Base-by-base conservation (phyloP, 176 grass and related monocot genomes). In the Secale cereale region DNA sequence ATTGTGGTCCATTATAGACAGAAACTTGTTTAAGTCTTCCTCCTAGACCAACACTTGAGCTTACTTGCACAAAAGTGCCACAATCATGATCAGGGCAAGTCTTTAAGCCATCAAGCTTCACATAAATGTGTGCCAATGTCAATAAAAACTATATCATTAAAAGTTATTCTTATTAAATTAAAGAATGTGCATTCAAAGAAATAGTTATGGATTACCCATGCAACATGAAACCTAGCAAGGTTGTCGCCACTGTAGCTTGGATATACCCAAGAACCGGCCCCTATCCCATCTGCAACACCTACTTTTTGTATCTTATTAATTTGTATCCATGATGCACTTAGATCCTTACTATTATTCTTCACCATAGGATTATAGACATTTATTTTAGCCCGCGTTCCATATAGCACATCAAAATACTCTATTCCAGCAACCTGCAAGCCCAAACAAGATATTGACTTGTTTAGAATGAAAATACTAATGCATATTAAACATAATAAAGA, bases 1-100 rank as follows among this genome's bases (percentile, higher is more conserved):
- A 54, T 33, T 84, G 81, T 22, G 14, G 62, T 78, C 81, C 81
- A 45, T 70, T 26, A 30, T 60, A 79, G 8, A 59, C 2, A 30
- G 81, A 88, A 79, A 84, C 15, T 0, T 81, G 81, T 3, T 16
- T 2, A 32, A 84, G 1, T 79, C 46, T 74, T 33, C 16, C 43
- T 10, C 86, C 81, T 3, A 77, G 33, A 57, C 59, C 50, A 83
- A 82, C 19, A 25, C 20, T 46, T 50, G 15, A 13, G 23, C 15
- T 82, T 59, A 83, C 67, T 88, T 88, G 86, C 36, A 88, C 80
- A 40, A 88, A 88, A 45, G 43, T 31, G 56, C 61, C 60, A 25
- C 80, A 88, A 3, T 16, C 2, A n/a, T 70, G 73, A 56, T 88
- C 80, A 11, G 52, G 25, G 19, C 57, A 81, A 32, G 27, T 62